Evolutionary conservation across 495 filamentous ascomycete genomes (phyloP), one percentile per base, ranked within the genome.

Genomic region (Trichoderma asperelloides): DNA sequence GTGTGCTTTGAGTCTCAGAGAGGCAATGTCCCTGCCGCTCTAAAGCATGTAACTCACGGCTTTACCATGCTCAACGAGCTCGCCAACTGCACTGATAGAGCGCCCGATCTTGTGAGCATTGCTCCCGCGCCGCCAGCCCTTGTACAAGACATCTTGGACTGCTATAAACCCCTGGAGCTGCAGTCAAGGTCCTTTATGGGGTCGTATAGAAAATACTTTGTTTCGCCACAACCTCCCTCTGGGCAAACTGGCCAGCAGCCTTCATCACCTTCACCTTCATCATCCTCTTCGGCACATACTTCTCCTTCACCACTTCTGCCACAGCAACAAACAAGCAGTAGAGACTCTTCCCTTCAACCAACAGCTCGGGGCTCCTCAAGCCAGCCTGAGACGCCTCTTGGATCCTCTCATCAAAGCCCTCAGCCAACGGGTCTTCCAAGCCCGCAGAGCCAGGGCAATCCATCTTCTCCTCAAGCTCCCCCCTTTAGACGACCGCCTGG

Each of bases 31-130:
- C 49, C 62, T 2, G 43, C 63, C 16, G 67, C 67, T 8, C n/a
- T 65, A 33, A 37, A 51, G n/a, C 67, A 68, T 47, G 47, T 66
- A 40, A 43, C 62, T 7, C 63, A 65, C 64, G 67, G 67, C 23
- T 40, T 65, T 23, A 40, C 37, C 1, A 60, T 68, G 63, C 39
- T 68, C 45, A 51, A 65, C 49, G 57, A 68, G 63, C 64, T 68
- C 11, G 51, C 49, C 16, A 39, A 37, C 51, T 67, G 65, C 49
- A 62, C 65, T 51, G 65, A 67, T 21, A 63, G 63, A 40, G 51
- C 51, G 2, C 65, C 51, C 8, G 65, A 33, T n/a, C 65, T 67
- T 2, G 65, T 65, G n/a, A 65, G 64, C 23, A 65, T 65, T 49
- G 64, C 64, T 47, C 64, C 64, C 21, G 64, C 64, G 41, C 64